Conservation (phyloP, 2,329 filamentous ascomycete genomes). For the Ascomycota sp. region DNA sequence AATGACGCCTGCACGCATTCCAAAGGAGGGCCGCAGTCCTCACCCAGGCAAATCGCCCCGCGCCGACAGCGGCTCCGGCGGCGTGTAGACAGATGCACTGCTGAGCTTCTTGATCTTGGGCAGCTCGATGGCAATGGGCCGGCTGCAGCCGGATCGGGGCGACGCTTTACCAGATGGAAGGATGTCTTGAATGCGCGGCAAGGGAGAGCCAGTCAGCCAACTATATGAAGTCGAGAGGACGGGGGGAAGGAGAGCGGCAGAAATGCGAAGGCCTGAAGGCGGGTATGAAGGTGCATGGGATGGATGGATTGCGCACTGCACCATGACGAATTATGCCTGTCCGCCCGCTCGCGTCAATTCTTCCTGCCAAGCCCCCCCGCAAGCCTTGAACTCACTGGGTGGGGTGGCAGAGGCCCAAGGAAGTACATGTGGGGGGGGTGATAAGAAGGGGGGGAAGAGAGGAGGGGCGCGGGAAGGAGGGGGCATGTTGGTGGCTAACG, state of each 20-base stretch:
- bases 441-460: too few species aligned
- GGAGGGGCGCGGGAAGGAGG: too few species aligned
- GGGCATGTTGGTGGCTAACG: too few species aligned
- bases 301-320: not conserved
- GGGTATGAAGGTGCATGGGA: not conserved
- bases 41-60: constrained; percentile 37
- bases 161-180: constrained; percentile 1
- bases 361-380: too few species aligned
- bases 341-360: too few species aligned
- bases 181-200: not conserved
- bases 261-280: not conserved
- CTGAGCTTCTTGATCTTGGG: constrained; percentile 19
- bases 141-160: constrained; percentile 10
- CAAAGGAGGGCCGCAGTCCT: constrained; percentile 5
- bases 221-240: not conserved
- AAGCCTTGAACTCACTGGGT: too few species aligned
- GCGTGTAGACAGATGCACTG: constrained; percentile 18
- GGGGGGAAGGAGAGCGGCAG: not conserved
- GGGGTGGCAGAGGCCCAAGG: too few species aligned
- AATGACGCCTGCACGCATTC: not conserved
- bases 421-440: too few species aligned
- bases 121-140: constrained; percentile 31
- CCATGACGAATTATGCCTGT: constrained; percentile 1
- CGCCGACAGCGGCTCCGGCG: constrained; percentile 29
- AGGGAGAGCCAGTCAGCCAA: not conserved